Percentiles rank a stretch among this genome's conserved stretches.
phyloP scores from a whole-genome alignment of 2,329 filamentous ascomycete genomes.

The Verticillium dahliae region DNA sequence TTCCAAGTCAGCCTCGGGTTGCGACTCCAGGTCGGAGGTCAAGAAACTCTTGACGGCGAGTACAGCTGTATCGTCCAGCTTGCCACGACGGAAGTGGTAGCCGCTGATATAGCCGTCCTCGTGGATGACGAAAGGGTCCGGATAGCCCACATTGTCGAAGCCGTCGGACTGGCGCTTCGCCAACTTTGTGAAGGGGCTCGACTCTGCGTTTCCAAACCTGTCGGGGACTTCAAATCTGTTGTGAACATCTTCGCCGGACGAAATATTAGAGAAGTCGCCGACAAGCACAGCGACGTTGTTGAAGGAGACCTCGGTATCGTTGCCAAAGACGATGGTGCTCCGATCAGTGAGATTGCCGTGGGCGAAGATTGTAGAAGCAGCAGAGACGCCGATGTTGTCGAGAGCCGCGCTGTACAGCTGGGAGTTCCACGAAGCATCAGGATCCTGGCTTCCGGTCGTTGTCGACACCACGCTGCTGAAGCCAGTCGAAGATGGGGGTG shows the following conservation, averaged over 20 bases:
- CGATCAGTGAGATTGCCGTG: constrained; percentile 6
- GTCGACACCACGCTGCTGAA: constrained; percentile 9
- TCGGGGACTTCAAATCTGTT: constrained; percentile 6
- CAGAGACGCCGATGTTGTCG: background rate
- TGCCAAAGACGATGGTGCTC: constrained; percentile 10
- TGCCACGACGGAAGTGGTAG: constrained; percentile 3
- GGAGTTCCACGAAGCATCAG: constrained; percentile 12
- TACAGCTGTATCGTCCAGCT: constrained; percentile 5
- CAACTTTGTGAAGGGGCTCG: background rate
- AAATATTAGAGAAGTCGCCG: constrained; percentile 7
- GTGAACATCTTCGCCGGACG: constrained; percentile 6
- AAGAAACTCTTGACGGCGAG: constrained; percentile 7
- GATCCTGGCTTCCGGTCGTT: constrained; percentile 11
- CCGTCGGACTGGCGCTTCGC: background rate
- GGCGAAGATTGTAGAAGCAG: background rate
- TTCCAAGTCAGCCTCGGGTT: background rate
- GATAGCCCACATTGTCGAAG: constrained; percentile 4
- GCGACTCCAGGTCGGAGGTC: background rate
- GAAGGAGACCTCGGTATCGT: constrained; percentile 4
- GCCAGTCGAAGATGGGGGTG: constrained; percentile 2
- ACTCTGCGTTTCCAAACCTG: background rate
- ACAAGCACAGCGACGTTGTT: constrained; percentile 5
- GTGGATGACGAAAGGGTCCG: constrained; percentile 6
- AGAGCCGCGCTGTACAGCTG: constrained; percentile 7
- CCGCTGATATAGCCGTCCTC: constrained; percentile 6